Conservation (phyloP, 306 rosid genomes). For the Castanea sativa region DNA sequence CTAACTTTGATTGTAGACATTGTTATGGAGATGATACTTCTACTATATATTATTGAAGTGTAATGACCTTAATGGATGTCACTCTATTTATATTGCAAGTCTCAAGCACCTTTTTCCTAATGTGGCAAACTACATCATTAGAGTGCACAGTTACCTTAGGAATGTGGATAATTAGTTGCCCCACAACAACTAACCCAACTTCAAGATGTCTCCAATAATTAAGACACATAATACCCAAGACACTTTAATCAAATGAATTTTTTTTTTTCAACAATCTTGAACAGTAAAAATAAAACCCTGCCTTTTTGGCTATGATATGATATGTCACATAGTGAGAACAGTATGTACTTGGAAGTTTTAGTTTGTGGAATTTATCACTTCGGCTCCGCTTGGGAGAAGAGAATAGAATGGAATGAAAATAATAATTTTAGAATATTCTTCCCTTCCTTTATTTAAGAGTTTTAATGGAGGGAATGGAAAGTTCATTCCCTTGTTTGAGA, state of each 20-base stretch:
- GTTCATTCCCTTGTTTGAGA: no score
- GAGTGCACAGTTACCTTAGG: neutral
- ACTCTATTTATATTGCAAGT: neutral
- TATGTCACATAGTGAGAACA: neutral
- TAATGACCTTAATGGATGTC: neutral
- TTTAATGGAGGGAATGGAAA: no score
- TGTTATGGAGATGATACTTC: neutral
- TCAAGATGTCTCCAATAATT: neutral
- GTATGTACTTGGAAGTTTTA: neutral
- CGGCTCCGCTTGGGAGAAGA: no score
- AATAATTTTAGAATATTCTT: no score
- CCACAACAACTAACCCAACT: neutral
- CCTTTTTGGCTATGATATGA: neutral
- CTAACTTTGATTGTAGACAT: neutral
- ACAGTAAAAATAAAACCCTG: neutral
- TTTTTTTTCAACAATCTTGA: neutral
- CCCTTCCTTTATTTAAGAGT: no score
- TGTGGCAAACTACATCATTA: neutral
- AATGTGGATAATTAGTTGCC: neutral
- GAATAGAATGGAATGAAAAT: no score
- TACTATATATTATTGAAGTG: neutral
- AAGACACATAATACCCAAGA: neutral
- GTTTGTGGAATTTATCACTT: no score
- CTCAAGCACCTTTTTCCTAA: no score
- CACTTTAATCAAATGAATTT: neutral